Evolutionary conservation across 805 yeast species (phyloP).

Genomic region (Cyberlindnera nakhonratchasimensis): DNA sequence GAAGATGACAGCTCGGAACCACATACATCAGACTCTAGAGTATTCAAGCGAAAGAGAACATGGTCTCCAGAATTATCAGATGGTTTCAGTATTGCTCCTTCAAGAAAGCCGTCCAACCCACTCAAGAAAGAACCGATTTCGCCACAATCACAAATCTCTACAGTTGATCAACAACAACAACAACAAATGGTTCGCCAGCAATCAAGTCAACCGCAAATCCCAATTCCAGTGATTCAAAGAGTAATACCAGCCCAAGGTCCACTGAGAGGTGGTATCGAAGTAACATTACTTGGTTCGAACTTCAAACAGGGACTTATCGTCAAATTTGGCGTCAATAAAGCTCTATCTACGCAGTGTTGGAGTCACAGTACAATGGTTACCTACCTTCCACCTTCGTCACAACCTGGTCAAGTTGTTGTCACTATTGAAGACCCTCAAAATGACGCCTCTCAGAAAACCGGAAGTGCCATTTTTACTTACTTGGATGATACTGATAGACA

Average conservation of each 20-base stretch:
- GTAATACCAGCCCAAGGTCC: slow-evolving; percentile 97
- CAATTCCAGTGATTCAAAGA: slow-evolving; percentile 52
- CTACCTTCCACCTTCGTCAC: slow-evolving; percentile 85
- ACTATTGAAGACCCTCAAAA: slow-evolving; percentile 60
- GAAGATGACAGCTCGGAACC: slow-evolving; percentile 59
- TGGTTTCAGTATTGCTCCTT: slow-evolving; percentile 37
- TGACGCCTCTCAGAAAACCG: slow-evolving; percentile 14
- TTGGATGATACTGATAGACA: slow-evolving; percentile 94
- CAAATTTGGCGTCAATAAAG: slow-evolving; percentile 78
- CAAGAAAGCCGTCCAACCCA: slow-evolving; percentile 36
- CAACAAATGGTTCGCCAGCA: slow-evolving; percentile 3
- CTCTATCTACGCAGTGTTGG: slow-evolving; percentile 93
- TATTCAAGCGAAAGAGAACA: slow-evolving; percentile 45
- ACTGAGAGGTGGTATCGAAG: slow-evolving; percentile 92
- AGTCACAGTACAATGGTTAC: slow-evolving; percentile 91
- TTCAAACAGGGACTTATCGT: slow-evolving; percentile 81
- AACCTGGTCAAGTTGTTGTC: slow-evolving; percentile 89
- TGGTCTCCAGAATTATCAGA: slow-evolving; percentile 32
- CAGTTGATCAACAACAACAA: slow-evolving; percentile 9
- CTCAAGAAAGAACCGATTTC: slow-evolving; percentile 39
- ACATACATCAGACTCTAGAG: slow-evolving; percentile 38
- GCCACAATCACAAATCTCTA: slow-evolving; percentile 31
- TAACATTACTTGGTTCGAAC: slow-evolving; percentile 82
- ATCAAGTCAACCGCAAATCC: slow-evolving; percentile 3
- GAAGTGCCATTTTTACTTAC: slow-evolving; percentile 66